Percentiles rank a stretch among this genome's conserved stretches.
These are phyloP conservation scores for Lenzites betulinus DNA, from an alignment of 768 basidiomycete genomes.

Conservation along the genomic window DNA sequence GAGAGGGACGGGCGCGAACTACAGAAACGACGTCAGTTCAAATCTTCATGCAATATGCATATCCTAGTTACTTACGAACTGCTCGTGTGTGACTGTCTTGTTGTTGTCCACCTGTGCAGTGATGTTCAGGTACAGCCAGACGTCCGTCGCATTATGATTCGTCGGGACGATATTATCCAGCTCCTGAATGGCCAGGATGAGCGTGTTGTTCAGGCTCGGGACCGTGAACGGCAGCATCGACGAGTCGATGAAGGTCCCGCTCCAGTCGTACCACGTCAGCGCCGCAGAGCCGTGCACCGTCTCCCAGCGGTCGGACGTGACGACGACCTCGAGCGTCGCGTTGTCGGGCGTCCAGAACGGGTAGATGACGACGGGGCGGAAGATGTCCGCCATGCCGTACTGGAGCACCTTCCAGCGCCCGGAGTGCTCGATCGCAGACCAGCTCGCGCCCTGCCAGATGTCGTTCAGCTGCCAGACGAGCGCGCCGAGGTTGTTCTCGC, in stretches of 20 bases:
- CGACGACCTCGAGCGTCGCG: slow-evolving; percentile 48
- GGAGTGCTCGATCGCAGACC: slow-evolving; percentile 57
- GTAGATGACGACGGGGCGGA: slow-evolving; percentile 50
- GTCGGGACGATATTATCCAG: slow-evolving; percentile 47
- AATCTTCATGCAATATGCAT: not conserved
- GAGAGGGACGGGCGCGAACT: slow-evolving; percentile 57
- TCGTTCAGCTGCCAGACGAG: slow-evolving; percentile 63
- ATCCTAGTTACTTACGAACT: slow-evolving; percentile 45
- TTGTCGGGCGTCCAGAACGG: slow-evolving; percentile 58
- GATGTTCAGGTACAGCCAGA: slow-evolving; percentile 54
- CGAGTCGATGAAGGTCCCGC: slow-evolving; percentile 42
- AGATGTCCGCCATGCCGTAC: slow-evolving; percentile 48
- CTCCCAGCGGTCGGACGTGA: slow-evolving; percentile 55
- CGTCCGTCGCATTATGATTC: slow-evolving; percentile 42
- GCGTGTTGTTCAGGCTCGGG: slow-evolving; percentile 52
- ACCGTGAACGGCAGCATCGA: slow-evolving; percentile 43
- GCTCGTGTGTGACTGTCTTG: slow-evolving; percentile 49
- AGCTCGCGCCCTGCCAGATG: slow-evolving; percentile 61
- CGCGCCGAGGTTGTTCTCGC: slow-evolving; percentile 60
- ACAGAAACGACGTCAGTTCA: not conserved
- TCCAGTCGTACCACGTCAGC: slow-evolving; percentile 63
- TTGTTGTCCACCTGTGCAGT: slow-evolving; percentile 43
- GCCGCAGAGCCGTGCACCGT: slow-evolving; percentile 47
- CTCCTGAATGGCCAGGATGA: slow-evolving; percentile 44
- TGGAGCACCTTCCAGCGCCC: slow-evolving; percentile 63